Evolutionary conservation across 495 filamentous ascomycete genomes (phyloP), one percentile per base, ranked within the genome.

Genomic region (Stereocaulon alpinum): DNA sequence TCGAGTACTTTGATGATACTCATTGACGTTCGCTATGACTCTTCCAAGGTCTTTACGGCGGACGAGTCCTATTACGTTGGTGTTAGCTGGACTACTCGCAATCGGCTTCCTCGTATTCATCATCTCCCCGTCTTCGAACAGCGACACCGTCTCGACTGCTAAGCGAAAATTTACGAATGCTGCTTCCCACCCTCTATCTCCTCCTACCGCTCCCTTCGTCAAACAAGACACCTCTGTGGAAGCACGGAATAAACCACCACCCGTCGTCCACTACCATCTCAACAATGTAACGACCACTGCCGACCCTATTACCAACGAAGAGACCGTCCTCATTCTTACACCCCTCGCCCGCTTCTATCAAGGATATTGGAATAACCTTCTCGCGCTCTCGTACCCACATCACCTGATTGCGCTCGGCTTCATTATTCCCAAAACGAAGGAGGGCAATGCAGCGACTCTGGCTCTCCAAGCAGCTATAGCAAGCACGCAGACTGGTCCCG

Each of bases 321-420:
- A 98, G 74, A 89, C 82, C 10, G 78, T 98, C 60, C 83, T 97
- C 47, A 86, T 98, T 69, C 82, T 97, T 60, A 97, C 93, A 0
- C 93, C 93, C 4, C 83, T 97, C 68, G 87, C 89, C 45, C 81
- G 86, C 65, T 98, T 97, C 75, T 97, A 96, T 72, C 84, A 86
- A 63, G 85, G 76, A 62, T 97, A 96, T 77, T 97, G 94, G 94
- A 86, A 91, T 64, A 97, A 97, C 69, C 76, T 98, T n/a, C 72
- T 88, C 44, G 80, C 82, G 63, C 76, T 98, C 48, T 77, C 72
- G 66, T 98, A 96, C 70, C 94, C 93, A 10, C 94, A 95, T 73
- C 89, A 95, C 48, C 77, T 97, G 44, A 90, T 98, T 66, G 90
- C 89, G 0, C 76, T 98, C 27, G 93, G 89, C n/a, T 98, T 96